Base-by-base conservation (phyloP, 495 filamentous ascomycete genomes). In the Lasiosphaeria miniovina region DNA sequence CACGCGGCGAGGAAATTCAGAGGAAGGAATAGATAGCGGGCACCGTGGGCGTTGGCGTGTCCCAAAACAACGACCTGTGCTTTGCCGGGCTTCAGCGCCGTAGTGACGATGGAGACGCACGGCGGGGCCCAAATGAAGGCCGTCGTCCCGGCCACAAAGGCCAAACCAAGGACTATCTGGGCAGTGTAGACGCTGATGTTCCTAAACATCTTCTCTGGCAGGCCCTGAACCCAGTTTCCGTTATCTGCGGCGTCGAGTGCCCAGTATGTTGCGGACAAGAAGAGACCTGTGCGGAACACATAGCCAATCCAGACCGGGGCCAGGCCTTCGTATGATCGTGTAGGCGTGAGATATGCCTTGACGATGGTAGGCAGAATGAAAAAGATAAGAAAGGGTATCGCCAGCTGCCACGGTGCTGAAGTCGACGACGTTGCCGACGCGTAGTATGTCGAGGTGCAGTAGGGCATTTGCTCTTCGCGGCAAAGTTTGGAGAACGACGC, bases 401-500 rank as follows among this genome's bases (percentile, higher is more conserved):
- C 66, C 4, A 98, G 77, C 70, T 96, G 92, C 92, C 93, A 97
- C 4, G 87, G 85, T 1, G 93, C 90, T 2, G 94, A 97, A 33
- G 92, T 96, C 0, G 94, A 97, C 1, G 92, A 96, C 6, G 85
- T 90, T 9, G 88, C 85, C 0, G 93, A 96, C 17, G 94, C 86
- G 70, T 98, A 98, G 76, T 96, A 99, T 7, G 94, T 97, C 0
- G 93, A 96, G 41, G 83, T 85, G 79, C 94, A 99, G 75, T 88
- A 90, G 1, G 95, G 94, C 90, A 97, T 96, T 72, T 98, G 94
- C 71, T 99, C 94, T 70, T 99, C 94, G 55, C 94, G 89, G 69
- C 94, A 99, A 36, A 98, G 86, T 59, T 91, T 89, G 24, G 95
- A 97, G 61, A 96, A 84, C 11, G 91, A 95, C 4, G 92, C 88